Evolutionary conservation across 805 yeast species (phyloP), one percentile per base, ranked within the genome.

Genomic region (Pichia rugopelliculosa): DNA sequence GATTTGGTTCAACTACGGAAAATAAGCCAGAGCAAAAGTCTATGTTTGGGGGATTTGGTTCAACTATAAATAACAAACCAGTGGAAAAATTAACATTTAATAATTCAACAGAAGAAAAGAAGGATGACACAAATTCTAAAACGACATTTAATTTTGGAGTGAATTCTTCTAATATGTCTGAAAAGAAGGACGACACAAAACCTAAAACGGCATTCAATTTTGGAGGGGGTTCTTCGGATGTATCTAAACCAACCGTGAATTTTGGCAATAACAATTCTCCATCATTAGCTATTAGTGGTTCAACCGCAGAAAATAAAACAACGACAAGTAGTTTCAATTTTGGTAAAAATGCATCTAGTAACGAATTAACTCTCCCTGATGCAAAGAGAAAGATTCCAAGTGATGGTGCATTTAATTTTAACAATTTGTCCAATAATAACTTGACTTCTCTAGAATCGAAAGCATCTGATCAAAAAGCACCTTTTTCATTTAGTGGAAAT

Each of bases 121-220:
- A n/a, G 18, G 47, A 41, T n/a, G 45, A 36, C 4, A 6, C 49
- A 36, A 30, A 38, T 9, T 17, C 47, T 33, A 44, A 39, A 15
- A 48, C 54, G 11, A 47, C 50, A 15, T 51, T 53, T 24, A 40
- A 44, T 24, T 47, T 52, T 24, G 52, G 49, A 30, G 34, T n/a
- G n/a, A n/a, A n/a, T n/a, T n/a, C n/a, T n/a, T n/a, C n/a, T n/a
- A n/a, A n/a, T n/a, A n/a, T n/a, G n/a, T n/a, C n/a, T n/a, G n/a
- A n/a, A n/a, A n/a, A n/a, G n/a, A n/a, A n/a, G 18, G 47, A 41
- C 13, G 45, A 36, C 4, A 6, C 49, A 36, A 30, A 38, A 8
- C 15, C 47, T 33, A 44, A 39, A 15, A 48, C 54, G 11, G 18
- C 27, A 7, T 4, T 30, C 10, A 11, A 2, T 15, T 30, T 30